Evolutionary conservation across 805 yeast species (phyloP).

Genomic region (Candida loeiensis): DNA sequence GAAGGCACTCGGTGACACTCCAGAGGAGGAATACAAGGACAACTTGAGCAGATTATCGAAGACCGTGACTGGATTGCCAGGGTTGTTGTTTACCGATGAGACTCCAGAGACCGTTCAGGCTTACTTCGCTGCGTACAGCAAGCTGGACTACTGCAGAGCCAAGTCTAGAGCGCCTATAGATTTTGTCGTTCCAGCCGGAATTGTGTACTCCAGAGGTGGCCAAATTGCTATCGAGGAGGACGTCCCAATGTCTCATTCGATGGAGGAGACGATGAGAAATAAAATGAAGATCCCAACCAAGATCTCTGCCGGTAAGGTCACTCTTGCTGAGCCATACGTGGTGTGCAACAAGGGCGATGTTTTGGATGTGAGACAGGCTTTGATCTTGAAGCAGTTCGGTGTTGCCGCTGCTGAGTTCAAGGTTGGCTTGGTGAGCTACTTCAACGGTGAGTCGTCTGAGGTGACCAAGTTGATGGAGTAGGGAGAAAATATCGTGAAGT

Average conservation of each 20-base stretch:
- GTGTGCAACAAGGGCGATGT: constrained; percentile 80
- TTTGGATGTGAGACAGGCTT: constrained; percentile 86
- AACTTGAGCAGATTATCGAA: constrained; percentile 68
- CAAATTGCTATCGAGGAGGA: constrained; percentile 87
- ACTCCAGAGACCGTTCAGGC: constrained; percentile 80
- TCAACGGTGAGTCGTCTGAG: constrained; percentile 54
- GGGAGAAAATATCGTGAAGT: not conserved
- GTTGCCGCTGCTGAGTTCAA: constrained; percentile 89
- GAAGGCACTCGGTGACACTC: constrained; percentile 84
- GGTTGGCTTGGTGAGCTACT: constrained; percentile 75
- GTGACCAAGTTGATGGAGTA: constrained; percentile 13
- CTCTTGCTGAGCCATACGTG: constrained; percentile 66
- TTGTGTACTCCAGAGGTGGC: constrained; percentile 93
- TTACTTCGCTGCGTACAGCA: constrained; percentile 77
- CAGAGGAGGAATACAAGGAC: constrained; percentile 87
- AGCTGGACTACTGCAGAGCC: constrained; percentile 85
- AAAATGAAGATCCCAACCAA: constrained; percentile 88
- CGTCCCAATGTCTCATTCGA: constrained; percentile 92
- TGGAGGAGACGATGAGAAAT: constrained; percentile 89
- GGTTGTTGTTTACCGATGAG: constrained; percentile 87
- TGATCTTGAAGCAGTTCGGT: constrained; percentile 91
- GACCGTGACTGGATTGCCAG: constrained; percentile 72
- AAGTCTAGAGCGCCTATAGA: constrained; percentile 80
- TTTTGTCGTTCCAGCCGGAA: constrained; percentile 84
- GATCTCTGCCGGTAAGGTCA: constrained; percentile 84